Evolutionary conservation across 768 basidiomycete genomes (phyloP), one percentile per base, ranked within the genome.

Genomic region (Coprinopsis strossmayeri): DNA sequence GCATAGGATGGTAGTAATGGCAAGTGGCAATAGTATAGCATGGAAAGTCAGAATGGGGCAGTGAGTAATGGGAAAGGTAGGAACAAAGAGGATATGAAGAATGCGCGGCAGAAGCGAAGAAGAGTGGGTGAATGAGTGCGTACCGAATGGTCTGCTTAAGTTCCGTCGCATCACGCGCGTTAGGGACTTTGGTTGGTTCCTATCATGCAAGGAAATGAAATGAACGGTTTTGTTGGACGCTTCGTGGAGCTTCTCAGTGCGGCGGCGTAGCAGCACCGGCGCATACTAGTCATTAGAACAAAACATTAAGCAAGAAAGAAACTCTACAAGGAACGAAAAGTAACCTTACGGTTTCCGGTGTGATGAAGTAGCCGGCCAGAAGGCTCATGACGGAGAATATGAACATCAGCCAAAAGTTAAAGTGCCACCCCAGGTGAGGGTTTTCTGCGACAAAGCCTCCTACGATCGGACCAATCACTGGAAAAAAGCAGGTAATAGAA

Each of bases 401-500:
- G 54, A 81, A 71, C 68, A 78, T 78, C 48, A 84, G 66, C 79
- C 81, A 82, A 60, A 84, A 84, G 45, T 77, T 76, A 57, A 79
- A 79, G 32, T 73, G 70, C 80, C 81, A 85, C 17, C 76, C 77
- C 9, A 79, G 67, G 20, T 56, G 63, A 9, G 65, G 61, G 44
- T 70, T 67, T 61, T 73, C 59, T 13, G 72, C 76, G 11, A 81
- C 74, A 61, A 75, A 82, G n/a, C 81, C 81, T 18, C 84, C 81
- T 23, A 82, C 74, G 46, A 87, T 74, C 2, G 83, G 82, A 1
- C 83, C 82, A n/a, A 81, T 65, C 3, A 82, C 79, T 79, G 54
- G 9, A 17, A 17, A n/a, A n/a, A 17, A 10, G 35, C 11, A 18
- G 35, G 21, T 45, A 40, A 41, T 23, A 44, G 44, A 28, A 30